Percentiles rank a stretch among this genome's conserved stretches.
phyloP scores from a whole-genome alignment of 805 yeast species.

The Brettanomyces custersianus region DNA sequence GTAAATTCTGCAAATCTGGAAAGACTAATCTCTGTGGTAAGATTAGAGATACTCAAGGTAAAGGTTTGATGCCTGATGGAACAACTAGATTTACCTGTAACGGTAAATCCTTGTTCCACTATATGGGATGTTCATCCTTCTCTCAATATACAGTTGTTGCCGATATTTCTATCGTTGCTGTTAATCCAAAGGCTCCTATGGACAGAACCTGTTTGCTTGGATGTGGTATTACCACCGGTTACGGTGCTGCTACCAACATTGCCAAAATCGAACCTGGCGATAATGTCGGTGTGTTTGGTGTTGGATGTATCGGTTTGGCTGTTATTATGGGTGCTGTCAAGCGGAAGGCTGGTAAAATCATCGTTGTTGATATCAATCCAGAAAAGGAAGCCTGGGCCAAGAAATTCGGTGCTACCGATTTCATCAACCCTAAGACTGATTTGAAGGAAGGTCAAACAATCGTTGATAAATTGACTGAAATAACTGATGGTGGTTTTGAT shows the following conservation, averaged over 20 bases:
- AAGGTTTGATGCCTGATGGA: constrained; percentile 98
- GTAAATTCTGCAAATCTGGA: constrained; percentile 91
- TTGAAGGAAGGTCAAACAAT: constrained; percentile 66
- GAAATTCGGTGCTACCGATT: constrained; percentile 93
- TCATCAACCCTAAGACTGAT: constrained; percentile 67
- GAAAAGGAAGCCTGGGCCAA: constrained; percentile 77
- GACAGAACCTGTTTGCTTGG: constrained; percentile 90
- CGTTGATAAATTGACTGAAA: constrained; percentile 73
- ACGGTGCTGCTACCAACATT: constrained; percentile 93
- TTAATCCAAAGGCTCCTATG: constrained; percentile 72
- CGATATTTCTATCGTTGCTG: constrained; percentile 92
- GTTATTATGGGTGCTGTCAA: constrained; percentile 91
- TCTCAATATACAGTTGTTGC: constrained; percentile 97
- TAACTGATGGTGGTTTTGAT: constrained; percentile 97
- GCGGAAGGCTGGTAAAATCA: constrained; percentile 72
- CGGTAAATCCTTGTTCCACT: constrained; percentile 81
- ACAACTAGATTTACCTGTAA: constrained; percentile 81
- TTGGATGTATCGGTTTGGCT: constrained; percentile 94
- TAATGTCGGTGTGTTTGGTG: constrained; percentile 93
- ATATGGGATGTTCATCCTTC: constrained; percentile 98
- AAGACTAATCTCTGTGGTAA: constrained; percentile 95
- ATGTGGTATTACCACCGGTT: constrained; percentile 97
- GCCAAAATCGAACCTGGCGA: constrained; percentile 89
- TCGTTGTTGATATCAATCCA: constrained; percentile 82
- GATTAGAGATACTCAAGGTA: constrained; percentile 95